phyloP scores from a whole-genome alignment of 2,329 filamentous ascomycete species.

The Triangularia setosa region DNA sequence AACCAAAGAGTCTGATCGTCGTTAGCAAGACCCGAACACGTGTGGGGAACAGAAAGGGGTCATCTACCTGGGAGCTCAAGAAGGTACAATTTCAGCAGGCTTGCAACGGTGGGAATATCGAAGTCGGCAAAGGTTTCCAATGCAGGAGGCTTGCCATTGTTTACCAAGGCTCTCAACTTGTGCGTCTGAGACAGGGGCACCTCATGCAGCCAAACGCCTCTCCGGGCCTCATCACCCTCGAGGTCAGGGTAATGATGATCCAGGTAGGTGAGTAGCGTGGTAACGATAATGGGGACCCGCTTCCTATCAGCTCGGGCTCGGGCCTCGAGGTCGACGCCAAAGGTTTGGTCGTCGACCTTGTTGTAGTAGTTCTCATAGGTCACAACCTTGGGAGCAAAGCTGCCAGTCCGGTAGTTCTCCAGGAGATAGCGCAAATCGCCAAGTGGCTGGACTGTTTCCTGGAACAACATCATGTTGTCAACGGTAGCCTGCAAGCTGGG shows the following conservation, averaged over 20 bases:
- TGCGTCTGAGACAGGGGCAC: slow-evolving; percentile 83
- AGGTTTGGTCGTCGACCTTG: slow-evolving; percentile 94
- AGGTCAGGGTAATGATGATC: slow-evolving; percentile 97
- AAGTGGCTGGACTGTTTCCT: slow-evolving; percentile 93
- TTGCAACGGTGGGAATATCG: slow-evolving; percentile 91
- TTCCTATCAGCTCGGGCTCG: slow-evolving; percentile 91
- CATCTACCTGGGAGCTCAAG: slow-evolving; percentile 89
- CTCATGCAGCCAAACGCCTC: slow-evolving; percentile 91
- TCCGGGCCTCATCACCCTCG: slow-evolving; percentile 89
- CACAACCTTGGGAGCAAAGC: slow-evolving; percentile 83
- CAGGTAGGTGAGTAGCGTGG: slow-evolving; percentile 87
- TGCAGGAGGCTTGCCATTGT: slow-evolving; percentile 78
- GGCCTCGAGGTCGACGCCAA: slow-evolving; percentile 96
- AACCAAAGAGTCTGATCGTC: slow-evolving; percentile 77
- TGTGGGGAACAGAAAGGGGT: slow-evolving; percentile 11
- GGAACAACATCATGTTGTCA: slow-evolving; percentile 98
- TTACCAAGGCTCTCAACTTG: slow-evolving; percentile 75
- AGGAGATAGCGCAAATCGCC: slow-evolving; percentile 89
- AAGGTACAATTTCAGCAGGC: slow-evolving; percentile 88
- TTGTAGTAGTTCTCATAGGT: slow-evolving; percentile 99
- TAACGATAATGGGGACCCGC: slow-evolving; percentile 87
- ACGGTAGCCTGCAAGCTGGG: slow-evolving; percentile 92
- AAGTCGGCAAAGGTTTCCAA: slow-evolving; percentile 78
- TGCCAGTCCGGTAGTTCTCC: slow-evolving; percentile 94
- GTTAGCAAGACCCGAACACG: slow-evolving; percentile 26